These are phyloP conservation scores for Ambispora gerdemannii DNA, from an alignment of 192 early-diverging fungal species.

Conservation along the genomic window DNA sequence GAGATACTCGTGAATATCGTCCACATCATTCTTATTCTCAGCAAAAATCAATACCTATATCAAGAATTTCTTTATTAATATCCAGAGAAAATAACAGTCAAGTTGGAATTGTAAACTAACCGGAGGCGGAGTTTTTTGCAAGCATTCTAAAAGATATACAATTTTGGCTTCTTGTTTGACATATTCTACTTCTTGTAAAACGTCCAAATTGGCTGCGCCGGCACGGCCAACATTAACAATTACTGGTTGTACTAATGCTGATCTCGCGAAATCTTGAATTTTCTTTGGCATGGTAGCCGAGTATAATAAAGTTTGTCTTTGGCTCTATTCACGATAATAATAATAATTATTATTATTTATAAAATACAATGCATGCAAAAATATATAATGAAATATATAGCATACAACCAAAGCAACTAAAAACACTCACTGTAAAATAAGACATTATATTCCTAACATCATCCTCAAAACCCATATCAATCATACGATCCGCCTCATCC, in stretches of 20 bases:
- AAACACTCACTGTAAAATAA: conserved; percentile 72
- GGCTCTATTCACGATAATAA: conserved; percentile 44
- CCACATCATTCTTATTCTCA: conserved; percentile 98
- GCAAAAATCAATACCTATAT: conserved; percentile 86
- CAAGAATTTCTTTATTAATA: not conserved
- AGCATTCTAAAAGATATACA: conserved; percentile 88
- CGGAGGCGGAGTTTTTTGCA: conserved; percentile 96
- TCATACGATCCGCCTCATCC: conserved; percentile 99
- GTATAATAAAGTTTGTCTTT: conserved; percentile 96
- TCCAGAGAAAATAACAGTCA: not conserved
- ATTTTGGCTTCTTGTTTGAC: conserved; percentile 96
- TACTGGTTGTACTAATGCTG: conserved; percentile 82
- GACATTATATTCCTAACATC: conserved; percentile 95
- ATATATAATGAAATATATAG: not conserved
- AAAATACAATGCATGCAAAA: not conserved
- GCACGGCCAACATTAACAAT: conserved; percentile 98
- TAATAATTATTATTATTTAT: not conserved
- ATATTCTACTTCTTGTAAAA: conserved; percentile 97
- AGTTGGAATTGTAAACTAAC: conserved; percentile 39
- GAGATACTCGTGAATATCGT: conserved; percentile 97
- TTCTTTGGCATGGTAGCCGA: conserved; percentile 98
- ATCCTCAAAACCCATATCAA: conserved; percentile 98
- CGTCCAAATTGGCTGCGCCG: conserved; percentile 93
- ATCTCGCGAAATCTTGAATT: conserved; percentile 94
- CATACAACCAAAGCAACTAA: no score